Evolutionary conservation across 257 asterid genomes (phyloP), one percentile per base, ranked within the genome.

Genomic region (Cordia subcordata): DNA sequence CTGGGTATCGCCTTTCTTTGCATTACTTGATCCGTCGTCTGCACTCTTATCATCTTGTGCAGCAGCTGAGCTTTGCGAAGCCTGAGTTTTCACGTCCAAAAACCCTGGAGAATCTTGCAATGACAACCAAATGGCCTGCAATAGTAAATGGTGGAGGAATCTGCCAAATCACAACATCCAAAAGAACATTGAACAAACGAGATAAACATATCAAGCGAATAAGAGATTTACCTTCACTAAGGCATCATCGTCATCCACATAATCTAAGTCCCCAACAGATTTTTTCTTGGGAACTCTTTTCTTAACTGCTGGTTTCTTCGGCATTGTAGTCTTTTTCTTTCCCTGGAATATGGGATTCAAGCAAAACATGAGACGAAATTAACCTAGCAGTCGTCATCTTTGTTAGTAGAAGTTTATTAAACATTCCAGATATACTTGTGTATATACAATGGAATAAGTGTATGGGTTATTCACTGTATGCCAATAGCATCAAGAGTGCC

Each of bases 101-200:
- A 70, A 55, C 61, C 79, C 85, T 35, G 76, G 67, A 38, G 83
- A 75, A 67, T 80, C 91, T 75, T 84, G 80, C 38, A 88, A 80
- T 1, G 98, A 92, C 49, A 92, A 81, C 57, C 95, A 92, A 61
- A 92, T 92, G 50, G 96, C 98, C 96, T 92, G 83, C 63, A 75
- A 27, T 58, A 54, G 33, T 8, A 63, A 16, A 63, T 63, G 17
- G 17, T 49, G 9, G 11, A n/a, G n/a, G 16, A 13, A 49, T 49
- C 27, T 17, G 10, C 16, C 17, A 16, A 49, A 49, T 11, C 9
- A 5, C 5, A 14, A 49, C 9, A 5, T 11, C 27, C 13, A 49
- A 53, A 57, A 60, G 18, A 58, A 59, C 64, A 58, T 40, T 53
- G 15, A 62, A 23, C n/a, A 53, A 50, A 18, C 9, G 64, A 66